phyloP scores from a whole-genome alignment of 768 basidiomycete species.

The Phylloporus rhodoxanthus region DNA sequence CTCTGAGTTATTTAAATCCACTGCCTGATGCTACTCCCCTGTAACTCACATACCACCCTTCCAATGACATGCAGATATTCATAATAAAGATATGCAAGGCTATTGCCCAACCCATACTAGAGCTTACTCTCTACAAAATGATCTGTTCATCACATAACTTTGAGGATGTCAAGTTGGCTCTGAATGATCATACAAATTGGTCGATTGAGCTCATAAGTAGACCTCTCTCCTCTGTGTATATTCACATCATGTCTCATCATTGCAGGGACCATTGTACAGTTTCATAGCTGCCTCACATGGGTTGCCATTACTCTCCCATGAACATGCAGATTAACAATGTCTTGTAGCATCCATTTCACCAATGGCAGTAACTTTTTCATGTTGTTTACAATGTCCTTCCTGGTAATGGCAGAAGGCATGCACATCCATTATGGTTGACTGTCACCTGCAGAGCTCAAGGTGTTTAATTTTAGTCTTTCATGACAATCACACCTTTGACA shows the following conservation, averaged over 20 bases:
- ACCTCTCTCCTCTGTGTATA: neutral
- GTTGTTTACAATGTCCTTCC: too few species aligned
- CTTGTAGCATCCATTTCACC: too few species aligned
- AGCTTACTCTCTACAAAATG: slow-evolving; percentile 2
- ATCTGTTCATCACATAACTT: slow-evolving; percentile 15
- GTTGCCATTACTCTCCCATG: too few species aligned
- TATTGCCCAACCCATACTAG: neutral
- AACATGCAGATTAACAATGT: too few species aligned
- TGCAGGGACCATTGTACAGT: neutral
- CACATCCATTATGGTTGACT: slow-evolving; percentile 18
- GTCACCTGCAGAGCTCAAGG: slow-evolving; percentile 20
- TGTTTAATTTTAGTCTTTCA: neutral
- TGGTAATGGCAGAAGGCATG: too few species aligned
- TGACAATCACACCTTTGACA: neutral
- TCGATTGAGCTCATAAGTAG: slow-evolving; percentile 18
- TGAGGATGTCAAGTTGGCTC: slow-evolving; percentile 13
- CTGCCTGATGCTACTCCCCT: too few species aligned
- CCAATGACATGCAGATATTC: slow-evolving; percentile 1
- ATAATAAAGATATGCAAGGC: slow-evolving; percentile 7
- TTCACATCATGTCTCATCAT: slow-evolving; percentile 1
- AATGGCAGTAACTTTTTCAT: too few species aligned
- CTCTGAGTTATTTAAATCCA: too few species aligned
- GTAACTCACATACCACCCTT: too few species aligned
- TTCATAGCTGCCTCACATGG: too few species aligned
- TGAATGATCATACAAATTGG: slow-evolving; percentile 16